Percentiles rank a stretch among this genome's conserved stretches.
phyloP scores from a whole-genome alignment of 2,329 filamentous ascomycete genomes.

The Leptosphaerulina australis region DNA sequence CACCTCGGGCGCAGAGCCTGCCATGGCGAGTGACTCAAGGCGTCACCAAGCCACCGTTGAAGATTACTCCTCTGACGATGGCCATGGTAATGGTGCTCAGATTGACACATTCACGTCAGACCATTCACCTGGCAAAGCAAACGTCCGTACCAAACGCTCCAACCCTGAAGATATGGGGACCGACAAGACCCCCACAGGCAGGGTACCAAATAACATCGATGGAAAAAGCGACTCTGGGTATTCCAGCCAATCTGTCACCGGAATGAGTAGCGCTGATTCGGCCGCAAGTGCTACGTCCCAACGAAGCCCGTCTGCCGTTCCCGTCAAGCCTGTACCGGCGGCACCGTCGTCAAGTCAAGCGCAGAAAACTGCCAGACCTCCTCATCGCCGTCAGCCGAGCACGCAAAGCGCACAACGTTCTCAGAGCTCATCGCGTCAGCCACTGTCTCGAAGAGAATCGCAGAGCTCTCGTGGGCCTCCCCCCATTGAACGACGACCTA shows the following conservation, averaged over 20 bases:
- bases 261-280: constrained; percentile 60
- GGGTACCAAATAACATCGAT: constrained; percentile 49
- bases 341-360: constrained; percentile 13
- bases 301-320: constrained; percentile 34
- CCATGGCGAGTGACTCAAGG: constrained; percentile 31
- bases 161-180: constrained; percentile 45
- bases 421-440: constrained; percentile 24
- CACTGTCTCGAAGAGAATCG: constrained; percentile 33
- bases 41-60: constrained; percentile 41
- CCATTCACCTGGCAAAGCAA: constrained; percentile 52
- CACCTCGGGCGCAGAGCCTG: constrained; percentile 10
- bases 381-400: constrained; percentile 26
- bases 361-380: constrained; percentile 18
- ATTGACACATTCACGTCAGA: constrained; percentile 36
- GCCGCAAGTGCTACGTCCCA: constrained; percentile 49
- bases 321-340: constrained; percentile 16
- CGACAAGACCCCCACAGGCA: constrained; percentile 35
- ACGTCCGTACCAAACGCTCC: constrained; percentile 58
- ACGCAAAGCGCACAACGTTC: constrained; percentile 31
- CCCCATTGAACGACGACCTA: constrained; percentile 21
- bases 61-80: constrained; percentile 52
- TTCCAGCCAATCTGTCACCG: constrained; percentile 63
- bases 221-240: constrained; percentile 66
- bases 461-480: constrained; percentile 29
- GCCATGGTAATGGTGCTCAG: constrained; percentile 25